phyloP scores from a whole-genome alignment of 345 rosid genomes.

The Eucalyptus melliodora region DNA sequence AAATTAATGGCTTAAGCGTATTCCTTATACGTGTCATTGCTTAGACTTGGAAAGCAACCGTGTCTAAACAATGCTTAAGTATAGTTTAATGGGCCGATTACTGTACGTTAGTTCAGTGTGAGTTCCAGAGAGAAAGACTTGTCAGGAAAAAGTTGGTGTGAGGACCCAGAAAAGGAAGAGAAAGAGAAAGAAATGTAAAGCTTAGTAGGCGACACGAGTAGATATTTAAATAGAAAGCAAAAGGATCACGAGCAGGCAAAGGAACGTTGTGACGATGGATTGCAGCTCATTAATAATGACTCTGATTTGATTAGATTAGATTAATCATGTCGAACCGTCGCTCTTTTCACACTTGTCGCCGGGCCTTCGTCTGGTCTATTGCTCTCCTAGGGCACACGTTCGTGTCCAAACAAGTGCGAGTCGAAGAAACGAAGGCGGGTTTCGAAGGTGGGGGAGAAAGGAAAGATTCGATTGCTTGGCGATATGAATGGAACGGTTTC shows the following conservation, averaged over 20 bases:
- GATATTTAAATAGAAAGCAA: not conserved
- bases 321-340: not conserved
- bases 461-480: not conserved
- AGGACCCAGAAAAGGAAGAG: not conserved
- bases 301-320: not conserved
- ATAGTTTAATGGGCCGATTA: not conserved
- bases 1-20: not conserved
- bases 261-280: not conserved
- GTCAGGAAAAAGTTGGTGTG: not conserved
- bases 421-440: not conserved
- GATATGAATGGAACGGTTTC: not conserved
- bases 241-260: not conserved
- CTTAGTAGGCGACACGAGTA: not conserved
- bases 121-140: not conserved
- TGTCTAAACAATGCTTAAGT: not conserved
- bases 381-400: not conserved
- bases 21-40: not conserved
- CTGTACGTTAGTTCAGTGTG: not conserved
- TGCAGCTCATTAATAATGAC: not conserved
- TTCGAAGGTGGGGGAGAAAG: not conserved
- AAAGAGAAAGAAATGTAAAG: not conserved
- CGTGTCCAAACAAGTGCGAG: not conserved
- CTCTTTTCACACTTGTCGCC: not conserved
- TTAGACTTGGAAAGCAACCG: not conserved
- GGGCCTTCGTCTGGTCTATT: not conserved